These are phyloP conservation scores for Fraxinus baroniana DNA, from an alignment of 305 asterid genomes.

Conservation along the genomic window DNA sequence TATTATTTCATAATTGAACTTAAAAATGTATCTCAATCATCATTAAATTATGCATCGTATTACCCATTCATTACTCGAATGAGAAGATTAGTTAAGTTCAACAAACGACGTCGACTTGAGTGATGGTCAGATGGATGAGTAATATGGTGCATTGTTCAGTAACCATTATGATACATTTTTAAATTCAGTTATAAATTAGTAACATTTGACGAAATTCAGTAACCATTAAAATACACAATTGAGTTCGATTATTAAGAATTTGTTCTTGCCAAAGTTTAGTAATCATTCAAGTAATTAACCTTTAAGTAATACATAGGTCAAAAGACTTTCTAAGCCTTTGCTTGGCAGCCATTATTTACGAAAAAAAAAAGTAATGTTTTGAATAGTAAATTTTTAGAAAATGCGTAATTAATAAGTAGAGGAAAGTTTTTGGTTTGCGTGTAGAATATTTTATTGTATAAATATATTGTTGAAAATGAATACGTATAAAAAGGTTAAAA, in stretches of 20 bases:
- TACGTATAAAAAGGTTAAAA: too few relatives aligned
- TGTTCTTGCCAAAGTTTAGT: background rate
- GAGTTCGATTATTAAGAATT: background rate
- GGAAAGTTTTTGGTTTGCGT: too few relatives aligned
- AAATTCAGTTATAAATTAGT: background rate
- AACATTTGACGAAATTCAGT: background rate
- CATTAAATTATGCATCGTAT: too few relatives aligned
- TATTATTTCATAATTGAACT: background rate
- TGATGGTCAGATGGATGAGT: background rate
- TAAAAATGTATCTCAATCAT: too few relatives aligned
- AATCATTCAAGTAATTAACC: background rate
- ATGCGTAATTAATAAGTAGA: background rate
- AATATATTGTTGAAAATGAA: too few relatives aligned
- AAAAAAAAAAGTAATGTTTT: too few relatives aligned
- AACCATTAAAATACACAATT: too few relatives aligned
- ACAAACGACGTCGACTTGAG: too few relatives aligned
- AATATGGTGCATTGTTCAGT: background rate
- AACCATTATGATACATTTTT: too few relatives aligned
- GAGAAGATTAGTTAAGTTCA: background rate
- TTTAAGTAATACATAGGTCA: background rate
- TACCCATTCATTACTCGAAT: background rate
- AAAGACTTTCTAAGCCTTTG: background rate
- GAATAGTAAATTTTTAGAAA: too few relatives aligned
- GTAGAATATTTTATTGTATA: too few relatives aligned
- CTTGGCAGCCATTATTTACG: background rate